Evolutionary conservation across 306 rosid genomes (phyloP), one percentile per base, ranked within the genome.

Genomic region (Dryas alaskensis): DNA sequence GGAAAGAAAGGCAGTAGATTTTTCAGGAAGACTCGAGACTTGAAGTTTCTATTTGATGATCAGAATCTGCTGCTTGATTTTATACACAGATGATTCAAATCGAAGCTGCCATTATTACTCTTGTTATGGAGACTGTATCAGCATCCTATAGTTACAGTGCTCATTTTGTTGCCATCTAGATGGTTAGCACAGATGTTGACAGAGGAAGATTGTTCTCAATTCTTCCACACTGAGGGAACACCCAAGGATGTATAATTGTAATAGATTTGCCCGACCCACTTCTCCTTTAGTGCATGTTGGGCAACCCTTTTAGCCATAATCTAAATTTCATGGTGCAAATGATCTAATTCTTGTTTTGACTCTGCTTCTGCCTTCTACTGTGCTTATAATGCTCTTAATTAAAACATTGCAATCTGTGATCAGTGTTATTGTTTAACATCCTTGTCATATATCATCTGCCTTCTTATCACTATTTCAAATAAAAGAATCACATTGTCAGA

Each of bases 1-100:
- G 98, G 95, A 57, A 92, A 89, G 88, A 92, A 76, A 84, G 97
- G 98, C 39, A 84, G 91, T 60, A 86, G 76, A 70, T 90, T 92
- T 76, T 88, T 90, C 84, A 89, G 84, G 84, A 87, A 89, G 60
- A 79, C 72, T 52, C 76, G 87, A 69, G 81, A 78, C 70, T 65
- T 73, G 70, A 76, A 83, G 67, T 78, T 76, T 55, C 76, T 67
- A 42, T 70, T 76, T 64, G 76, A 54, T 31, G 69, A 65, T 59
- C 84, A 75, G 80, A 79, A 72, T 62, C 68, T 67, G 65, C 80
- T 62, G 45, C 75, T 31, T 62, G 81, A 65, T 80, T 76, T 37
- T 81, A 45, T 67, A 42, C 60, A 80, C 78, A 69, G 69, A 78
- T 57, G 61, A 72, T 65, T 78, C 73, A 45, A 61, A 80, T 77